Conservation (phyloP, 1,139 yeast species). For the Taiozyma onychis region DNA sequence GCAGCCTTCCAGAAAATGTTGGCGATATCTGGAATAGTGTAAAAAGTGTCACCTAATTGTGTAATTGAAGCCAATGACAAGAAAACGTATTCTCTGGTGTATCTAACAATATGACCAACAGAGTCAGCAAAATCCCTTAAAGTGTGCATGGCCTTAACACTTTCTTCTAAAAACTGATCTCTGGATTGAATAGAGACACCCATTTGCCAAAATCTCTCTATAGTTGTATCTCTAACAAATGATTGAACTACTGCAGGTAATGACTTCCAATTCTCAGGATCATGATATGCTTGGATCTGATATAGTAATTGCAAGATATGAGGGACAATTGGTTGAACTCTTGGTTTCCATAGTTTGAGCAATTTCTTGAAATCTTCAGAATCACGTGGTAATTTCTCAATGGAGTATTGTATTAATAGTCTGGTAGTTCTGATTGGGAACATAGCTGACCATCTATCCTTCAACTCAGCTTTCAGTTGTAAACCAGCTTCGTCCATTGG, state of each 20-base stretch:
- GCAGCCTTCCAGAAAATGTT: slow-evolving; percentile 74
- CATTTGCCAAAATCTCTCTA: slow-evolving; percentile 97
- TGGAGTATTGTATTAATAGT: slow-evolving; percentile 89
- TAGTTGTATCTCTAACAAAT: slow-evolving; percentile 81
- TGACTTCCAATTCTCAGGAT: slow-evolving; percentile 85
- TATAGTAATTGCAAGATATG: slow-evolving; percentile 80
- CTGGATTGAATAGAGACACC: slow-evolving; percentile 93
- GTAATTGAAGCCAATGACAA: slow-evolving; percentile 86
- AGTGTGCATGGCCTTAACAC: slow-evolving; percentile 89
- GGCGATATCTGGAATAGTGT: slow-evolving; percentile 81
- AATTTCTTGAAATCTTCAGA: slow-evolving; percentile 71
- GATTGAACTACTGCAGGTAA: slow-evolving; percentile 87
- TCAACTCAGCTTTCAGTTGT: slow-evolving; percentile 64
- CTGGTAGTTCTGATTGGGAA: slow-evolving; percentile 96
- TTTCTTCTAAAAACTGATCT: slow-evolving; percentile 92
- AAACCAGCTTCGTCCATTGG: slow-evolving; percentile 92
- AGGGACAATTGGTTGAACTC: slow-evolving; percentile 88
- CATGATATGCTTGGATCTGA: slow-evolving; percentile 91
- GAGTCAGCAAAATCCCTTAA: slow-evolving; percentile 95
- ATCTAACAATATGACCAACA: slow-evolving; percentile 93
- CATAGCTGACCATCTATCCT: slow-evolving; percentile 88
- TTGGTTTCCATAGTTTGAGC: slow-evolving; percentile 82
- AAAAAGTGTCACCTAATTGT: slow-evolving; percentile 83
- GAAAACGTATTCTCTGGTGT: slow-evolving; percentile 94
- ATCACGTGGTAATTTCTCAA: slow-evolving; percentile 79